Conservation (phyloP, 129 eudicot genomes). For the Flaveria sonorensis region DNA sequence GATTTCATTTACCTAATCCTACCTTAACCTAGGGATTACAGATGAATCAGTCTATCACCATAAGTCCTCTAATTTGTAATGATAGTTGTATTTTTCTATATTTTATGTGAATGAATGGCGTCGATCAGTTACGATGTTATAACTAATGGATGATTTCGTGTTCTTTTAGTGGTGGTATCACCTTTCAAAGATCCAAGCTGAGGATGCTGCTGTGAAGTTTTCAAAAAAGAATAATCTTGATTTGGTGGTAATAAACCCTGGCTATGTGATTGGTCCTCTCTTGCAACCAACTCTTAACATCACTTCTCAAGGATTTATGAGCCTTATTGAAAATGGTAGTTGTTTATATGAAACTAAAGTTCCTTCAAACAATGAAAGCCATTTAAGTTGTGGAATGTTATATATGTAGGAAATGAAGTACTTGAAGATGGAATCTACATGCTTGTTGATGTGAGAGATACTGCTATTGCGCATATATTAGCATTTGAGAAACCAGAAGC, state of each 20-base stretch:
- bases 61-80: too few relatives aligned
- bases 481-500: constrained; percentile 62
- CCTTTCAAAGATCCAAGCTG: constrained; percentile 59
- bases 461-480: constrained; percentile 50
- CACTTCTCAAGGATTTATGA: constrained; percentile 33
- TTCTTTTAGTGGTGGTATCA: constrained; percentile 45
- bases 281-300: constrained; percentile 50
- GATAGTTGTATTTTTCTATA: too few relatives aligned
- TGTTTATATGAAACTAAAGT: neutral
- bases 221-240: constrained; percentile 48
- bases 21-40: too few relatives aligned
- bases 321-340: constrained; percentile 36
- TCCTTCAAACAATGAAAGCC: neutral
- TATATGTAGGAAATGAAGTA: constrained; percentile 36
- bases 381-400: neutral
- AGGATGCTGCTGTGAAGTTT: constrained; percentile 53
- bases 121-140: neutral
- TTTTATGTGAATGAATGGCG: too few relatives aligned
- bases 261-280: constrained; percentile 54
- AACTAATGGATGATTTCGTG: neutral
- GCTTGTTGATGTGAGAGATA: constrained; percentile 56
- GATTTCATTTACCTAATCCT: too few relatives aligned
- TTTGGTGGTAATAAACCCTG: constrained; percentile 53
- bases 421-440: constrained; percentile 28
- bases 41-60: too few relatives aligned